Base-by-base conservation (phyloP, 441 rosid species). In the Rhodomyrtus psidioides region DNA sequence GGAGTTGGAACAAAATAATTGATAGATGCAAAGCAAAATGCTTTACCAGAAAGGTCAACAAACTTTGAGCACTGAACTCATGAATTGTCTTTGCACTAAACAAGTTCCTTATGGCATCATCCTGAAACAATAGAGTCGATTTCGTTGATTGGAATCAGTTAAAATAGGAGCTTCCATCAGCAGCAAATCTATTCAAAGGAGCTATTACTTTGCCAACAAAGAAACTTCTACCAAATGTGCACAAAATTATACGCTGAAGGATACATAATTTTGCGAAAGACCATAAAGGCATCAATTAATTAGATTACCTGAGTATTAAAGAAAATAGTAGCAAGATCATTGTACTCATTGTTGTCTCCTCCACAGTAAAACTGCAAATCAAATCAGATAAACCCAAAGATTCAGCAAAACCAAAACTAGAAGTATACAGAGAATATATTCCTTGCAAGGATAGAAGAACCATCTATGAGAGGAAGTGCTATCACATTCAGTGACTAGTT, bases 61-160 rank as follows among this genome's bases (percentile, higher is more conserved):
- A 90, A 91, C 97, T 95, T 89, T 95, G 98, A 65, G 99, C 97
- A 89, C 98, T 97, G 89, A 91, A 97, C 90, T 97, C 99, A 70
- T 96, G 99, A 90, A 95, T 91, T 84, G 99, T 97, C 89, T 96
- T 97, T 65, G 99, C 98, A 89, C 99, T 97, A 88, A 97, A 97
- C 91, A 97, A 92, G 92, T 97, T 97, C 91, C 99, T 94, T 87
- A 96, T 97, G 76, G 99, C 99, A 91, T 97, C 99, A 92, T 97
- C 99, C 99, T 97, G 95, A 75, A 81, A 85, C 59, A 87, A 86
- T 46, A 86, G 12, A 60, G 39, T 53, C 0, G 12, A 13, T 30
- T 65, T 54, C 6, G 53, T 60, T 81, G 76, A 44, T 62, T 55
- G 9, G n/a, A 70, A 30, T 70, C n/a, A 70, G 49, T 70, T 34